These are phyloP conservation scores for Aspergillus tubingensis DNA, from an alignment of 2,329 filamentous ascomycete genomes.

Conservation along the genomic window DNA sequence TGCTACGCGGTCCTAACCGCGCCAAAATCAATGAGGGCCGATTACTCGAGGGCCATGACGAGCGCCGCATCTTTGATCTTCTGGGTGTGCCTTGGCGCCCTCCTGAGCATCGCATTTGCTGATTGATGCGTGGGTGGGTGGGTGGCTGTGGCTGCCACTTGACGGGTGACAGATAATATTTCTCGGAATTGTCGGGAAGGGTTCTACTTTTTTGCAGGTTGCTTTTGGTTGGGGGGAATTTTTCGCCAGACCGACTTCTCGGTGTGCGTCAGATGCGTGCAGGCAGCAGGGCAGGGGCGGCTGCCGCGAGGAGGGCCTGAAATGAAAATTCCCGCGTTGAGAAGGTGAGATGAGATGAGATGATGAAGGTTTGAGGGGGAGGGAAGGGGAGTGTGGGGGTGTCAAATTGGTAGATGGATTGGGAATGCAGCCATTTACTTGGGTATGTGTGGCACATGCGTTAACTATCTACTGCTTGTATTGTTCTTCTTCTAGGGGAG, in stretches of 20 bases:
- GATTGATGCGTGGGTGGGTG: constrained; percentile 24
- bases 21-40: constrained; percentile 19
- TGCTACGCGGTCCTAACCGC: constrained; percentile 36
- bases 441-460: not conserved
- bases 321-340: constrained; percentile 1
- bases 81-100: constrained; percentile 62
- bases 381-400: not conserved
- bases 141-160: not conserved
- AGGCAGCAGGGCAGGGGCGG: not conserved
- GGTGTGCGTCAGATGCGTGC: constrained; percentile 8
- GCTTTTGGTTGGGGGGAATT: not conserved
- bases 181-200: constrained; percentile 2
- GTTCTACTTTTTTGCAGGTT: not conserved
- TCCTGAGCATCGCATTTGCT: constrained; percentile 75
- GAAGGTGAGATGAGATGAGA: not conserved
- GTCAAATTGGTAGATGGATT: not conserved
- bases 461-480: not conserved
- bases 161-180: constrained; percentile 18
- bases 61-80: constrained; percentile 22
- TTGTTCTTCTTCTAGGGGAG: not conserved
- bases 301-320: constrained; percentile 1
- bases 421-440: too few relatives aligned
- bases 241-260: constrained; percentile 19
- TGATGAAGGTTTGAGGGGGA: too few relatives aligned
- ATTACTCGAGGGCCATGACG: constrained; percentile 22